These are phyloP conservation scores for Inonotus hispidus DNA, from an alignment of 1,284 basidiomycete species.

Conservation along the genomic window DNA sequence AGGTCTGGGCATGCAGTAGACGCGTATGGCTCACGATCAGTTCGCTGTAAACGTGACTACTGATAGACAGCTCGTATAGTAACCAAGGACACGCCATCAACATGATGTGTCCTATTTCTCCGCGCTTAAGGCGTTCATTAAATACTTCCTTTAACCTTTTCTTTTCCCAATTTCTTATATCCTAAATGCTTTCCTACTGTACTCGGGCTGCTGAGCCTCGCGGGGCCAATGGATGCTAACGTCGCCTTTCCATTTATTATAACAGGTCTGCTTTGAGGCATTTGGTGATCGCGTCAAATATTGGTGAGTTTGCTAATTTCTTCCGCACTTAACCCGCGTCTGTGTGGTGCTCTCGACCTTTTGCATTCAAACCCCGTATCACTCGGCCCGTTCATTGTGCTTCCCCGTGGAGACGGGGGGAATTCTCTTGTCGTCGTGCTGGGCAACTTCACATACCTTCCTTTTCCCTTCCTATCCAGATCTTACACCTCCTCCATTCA, in stretches of 20 bases:
- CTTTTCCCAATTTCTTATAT: not conserved
- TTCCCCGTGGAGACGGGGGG: not conserved
- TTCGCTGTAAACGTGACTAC: not conserved
- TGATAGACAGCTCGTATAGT: not conserved
- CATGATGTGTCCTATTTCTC: constrained; percentile 7
- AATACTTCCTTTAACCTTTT: not conserved
- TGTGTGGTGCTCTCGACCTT: not conserved
- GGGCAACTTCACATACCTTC: not conserved
- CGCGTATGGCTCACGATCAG: not conserved
- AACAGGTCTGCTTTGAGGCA: constrained; percentile 60
- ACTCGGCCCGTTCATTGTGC: not conserved
- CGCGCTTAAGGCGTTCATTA: constrained; percentile 1
- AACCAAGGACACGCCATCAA: not conserved
- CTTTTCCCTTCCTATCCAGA: not conserved
- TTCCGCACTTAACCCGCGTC: not conserved
- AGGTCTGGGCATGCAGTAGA: not conserved
- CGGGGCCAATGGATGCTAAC: not conserved
- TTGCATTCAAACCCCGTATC: not conserved
- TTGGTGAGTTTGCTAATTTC: constrained; percentile 40
- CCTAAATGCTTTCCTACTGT: not conserved
- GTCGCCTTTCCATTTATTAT: not conserved
- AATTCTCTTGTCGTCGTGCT: not conserved
- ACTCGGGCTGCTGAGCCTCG: not conserved
- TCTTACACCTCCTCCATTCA: not conserved
- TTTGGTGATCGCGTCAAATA: constrained; percentile 74